Conservation (phyloP, 495 filamentous ascomycete species). For the Gamarada debralockiae region DNA sequence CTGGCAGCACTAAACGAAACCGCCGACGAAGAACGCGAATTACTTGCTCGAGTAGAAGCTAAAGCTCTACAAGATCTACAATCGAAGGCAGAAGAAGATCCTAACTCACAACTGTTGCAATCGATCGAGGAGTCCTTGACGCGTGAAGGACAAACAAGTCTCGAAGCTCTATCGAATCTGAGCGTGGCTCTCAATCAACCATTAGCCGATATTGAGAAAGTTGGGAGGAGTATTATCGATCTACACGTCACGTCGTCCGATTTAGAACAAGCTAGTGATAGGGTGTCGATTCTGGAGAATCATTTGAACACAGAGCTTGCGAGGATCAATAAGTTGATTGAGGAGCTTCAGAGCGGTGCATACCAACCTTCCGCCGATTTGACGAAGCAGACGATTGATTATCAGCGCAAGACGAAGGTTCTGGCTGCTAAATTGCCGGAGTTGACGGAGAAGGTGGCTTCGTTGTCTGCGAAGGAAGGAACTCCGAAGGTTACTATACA, state of each 20-base stretch:
- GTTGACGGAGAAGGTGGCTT: slow-evolving; percentile 38
- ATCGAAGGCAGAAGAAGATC: slow-evolving; percentile 22
- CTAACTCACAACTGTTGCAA: slow-evolving; percentile 24
- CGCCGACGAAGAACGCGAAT: slow-evolving; percentile 69
- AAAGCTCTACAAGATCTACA: slow-evolving; percentile 44
- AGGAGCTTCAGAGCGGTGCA: slow-evolving; percentile 34
- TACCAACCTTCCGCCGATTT: slow-evolving; percentile 49
- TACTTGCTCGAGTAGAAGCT: slow-evolving; percentile 58
- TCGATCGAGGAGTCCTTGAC: slow-evolving; percentile 36
- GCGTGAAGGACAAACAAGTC: slow-evolving; percentile 39
- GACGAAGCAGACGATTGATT: slow-evolving; percentile 56
- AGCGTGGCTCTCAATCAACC: slow-evolving; percentile 31
- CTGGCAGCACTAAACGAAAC: slow-evolving; percentile 74
- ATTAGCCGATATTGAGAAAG: slow-evolving; percentile 27
- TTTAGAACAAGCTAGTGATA: slow-evolving; percentile 38
- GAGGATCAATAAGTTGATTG: slow-evolving; percentile 25
- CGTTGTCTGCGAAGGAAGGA: slow-evolving; percentile 16
- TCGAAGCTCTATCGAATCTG: slow-evolving; percentile 37
- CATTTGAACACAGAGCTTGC: slow-evolving; percentile 35
- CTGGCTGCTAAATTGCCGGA: slow-evolving; percentile 54
- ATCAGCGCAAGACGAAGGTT: slow-evolving; percentile 56
- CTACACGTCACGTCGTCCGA: slow-evolving; percentile 33
- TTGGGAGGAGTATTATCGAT: slow-evolving; percentile 34
- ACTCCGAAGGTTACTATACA: slow-evolving; percentile 32
- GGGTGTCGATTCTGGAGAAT: slow-evolving; percentile 36